Evolutionary conservation across 2,329 filamentous ascomycete genomes (phyloP), one percentile per base, ranked within the genome.

Genomic region (Fusarium circinatum): DNA sequence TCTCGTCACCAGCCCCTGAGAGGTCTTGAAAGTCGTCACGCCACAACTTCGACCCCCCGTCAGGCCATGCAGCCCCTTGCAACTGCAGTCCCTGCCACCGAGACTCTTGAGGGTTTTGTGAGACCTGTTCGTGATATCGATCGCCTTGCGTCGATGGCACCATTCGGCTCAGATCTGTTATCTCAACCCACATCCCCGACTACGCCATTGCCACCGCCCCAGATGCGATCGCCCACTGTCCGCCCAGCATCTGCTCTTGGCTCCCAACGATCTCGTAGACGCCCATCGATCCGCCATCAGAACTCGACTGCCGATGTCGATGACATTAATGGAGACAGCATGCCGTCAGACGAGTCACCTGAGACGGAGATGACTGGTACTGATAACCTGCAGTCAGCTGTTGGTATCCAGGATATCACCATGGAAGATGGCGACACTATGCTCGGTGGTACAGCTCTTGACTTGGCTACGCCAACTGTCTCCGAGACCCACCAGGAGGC

Each of bases 131-230:
- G 94, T 75, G 94, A 97, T 80, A 87, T 90, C 49, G 94, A 98
- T 80, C 91, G 95, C 68, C 88, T 96, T 66, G 94, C 93, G 52
- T 96, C 93, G 59, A 97, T 96, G 91, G 86, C 92, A 49, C 89
- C 92, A 12, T 89, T 92, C 45, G 86, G 92, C 61, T 89, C 93
- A 17, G 92, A 93, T 60, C 84, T 95, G 61, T 89, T 89, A 47
- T 98, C 96, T n/a, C 95, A 97, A 80, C 96, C 96, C 14, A 93
- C 95, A 65, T 98, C 95, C 18, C 95, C 95, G 2, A 96, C 94
- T 12, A 97, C 95, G 2, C 95, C 95, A 20, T 87, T 93, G 49
- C 92, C 92, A 52, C 90, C 92, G 3, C 85, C 91, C 32, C 91
- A 92, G 83, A 78, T 83, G 58, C 80, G 82, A 22, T 89, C 90